These are phyloP conservation scores for Citropsis articulata DNA, from an alignment of 345 rosid genomes.

Conservation along the genomic window DNA sequence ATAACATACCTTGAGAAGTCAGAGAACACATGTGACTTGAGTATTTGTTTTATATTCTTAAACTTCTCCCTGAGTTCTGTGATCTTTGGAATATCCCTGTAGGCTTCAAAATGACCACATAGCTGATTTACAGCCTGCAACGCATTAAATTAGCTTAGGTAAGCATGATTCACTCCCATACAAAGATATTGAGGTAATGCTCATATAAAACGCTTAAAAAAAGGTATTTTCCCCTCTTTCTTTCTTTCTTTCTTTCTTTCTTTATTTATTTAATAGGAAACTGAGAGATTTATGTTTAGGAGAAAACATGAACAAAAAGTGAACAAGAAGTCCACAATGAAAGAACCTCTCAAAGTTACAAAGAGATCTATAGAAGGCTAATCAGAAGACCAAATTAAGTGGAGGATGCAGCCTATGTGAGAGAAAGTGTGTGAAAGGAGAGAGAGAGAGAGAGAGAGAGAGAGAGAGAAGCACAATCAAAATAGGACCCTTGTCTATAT, in stretches of 20 bases:
- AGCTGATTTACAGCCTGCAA: conserved; percentile 98
- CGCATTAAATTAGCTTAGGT: conserved; percentile 19
- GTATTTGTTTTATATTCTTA: conserved; percentile 88
- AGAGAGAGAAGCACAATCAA: neutral
- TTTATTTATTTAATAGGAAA: too few species aligned
- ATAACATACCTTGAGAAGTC: conserved; percentile 85
- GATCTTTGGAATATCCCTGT: conserved; percentile 94
- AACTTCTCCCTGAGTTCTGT: conserved; percentile 96
- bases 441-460: neutral
- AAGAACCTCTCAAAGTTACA: too few species aligned
- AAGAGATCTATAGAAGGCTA: too few species aligned
- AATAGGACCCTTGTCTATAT: too few species aligned
- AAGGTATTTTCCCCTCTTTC: too few species aligned
- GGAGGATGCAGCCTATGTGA: too few species aligned
- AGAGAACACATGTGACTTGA: conserved; percentile 93
- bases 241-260: too few species aligned
- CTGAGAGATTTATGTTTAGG: neutral
- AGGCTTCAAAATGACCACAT: conserved; percentile 97
- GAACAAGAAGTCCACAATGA: too few species aligned
- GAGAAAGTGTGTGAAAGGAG: too few species aligned
- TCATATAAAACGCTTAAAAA: neutral
- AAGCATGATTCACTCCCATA: conserved; percentile 15
- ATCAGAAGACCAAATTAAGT: too few species aligned
- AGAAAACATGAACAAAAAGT: neutral
- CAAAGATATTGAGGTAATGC: neutral